Base-by-base conservation (phyloP, 306 rosid species). In the Casuarina glauca region DNA sequence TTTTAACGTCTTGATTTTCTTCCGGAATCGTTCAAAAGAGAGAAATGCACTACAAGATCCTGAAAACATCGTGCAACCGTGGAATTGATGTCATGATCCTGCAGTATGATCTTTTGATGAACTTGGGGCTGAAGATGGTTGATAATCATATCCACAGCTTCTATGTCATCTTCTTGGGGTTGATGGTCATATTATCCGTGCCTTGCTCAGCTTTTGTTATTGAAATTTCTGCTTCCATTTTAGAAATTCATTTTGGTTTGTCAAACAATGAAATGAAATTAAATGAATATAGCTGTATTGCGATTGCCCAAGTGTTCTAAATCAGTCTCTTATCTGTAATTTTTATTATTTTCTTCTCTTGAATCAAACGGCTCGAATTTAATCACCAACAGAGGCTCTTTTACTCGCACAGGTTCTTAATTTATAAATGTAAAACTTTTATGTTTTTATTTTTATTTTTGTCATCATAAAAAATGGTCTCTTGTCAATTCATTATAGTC, bases 51-150 rank as follows among this genome's bases (percentile, higher is more conserved):
- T 42, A 41, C 66, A 32, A 53, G 76, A 76, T 60, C 17, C 73
- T 77, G 70, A 79, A 54, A 19, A n/a, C 54, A 71, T 73, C 38
- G 52, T 55, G 83, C 64, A 7, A 77, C 19, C 38, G 35, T 36
- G 82, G 57, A 42, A 32, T 78, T 78, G 82, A 85, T 53, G 57
- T 49, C 32, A 83, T 83, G 73, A 78, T 78, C 32, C 61, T 7
- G 61, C 61, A 53, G 60, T 53, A 4, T 53, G 60, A 53, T 17
- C 77, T 80, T 79, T 70, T 78, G 81, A 67, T 50, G 62, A 43
- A 55, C 75, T 38, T 78, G 78, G 84, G 82, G 80, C 64, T 69
- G 74, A 51, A 78, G 73, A 58, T 49, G 78, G 80, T 78, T 68
- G 78, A 54, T 54, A 54, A 54, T 19, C 61, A 54, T 19, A 54